A percentile compares a stretch with the other conserved stretches of the same genome.
phyloP scores from a whole-genome alignment of 345 rosid species.

The Eucalyptus polyanthemos region DNA sequence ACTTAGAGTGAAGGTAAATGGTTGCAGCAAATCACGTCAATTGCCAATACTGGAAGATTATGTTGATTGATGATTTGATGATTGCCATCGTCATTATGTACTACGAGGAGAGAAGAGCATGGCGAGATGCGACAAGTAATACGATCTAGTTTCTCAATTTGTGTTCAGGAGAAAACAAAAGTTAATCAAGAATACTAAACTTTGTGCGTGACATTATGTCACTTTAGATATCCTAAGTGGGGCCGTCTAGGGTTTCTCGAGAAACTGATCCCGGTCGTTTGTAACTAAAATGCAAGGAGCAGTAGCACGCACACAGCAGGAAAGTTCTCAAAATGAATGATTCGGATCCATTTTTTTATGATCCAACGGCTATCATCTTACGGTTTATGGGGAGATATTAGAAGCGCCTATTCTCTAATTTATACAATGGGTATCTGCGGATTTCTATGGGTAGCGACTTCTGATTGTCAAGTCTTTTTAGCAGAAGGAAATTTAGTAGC shows the following conservation, averaged over 20 bases:
- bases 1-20: background rate
- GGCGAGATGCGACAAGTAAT: background rate
- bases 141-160: background rate
- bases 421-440: background rate
- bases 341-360: background rate
- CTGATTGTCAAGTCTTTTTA: background rate
- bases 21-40: background rate
- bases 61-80: background rate
- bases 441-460: background rate
- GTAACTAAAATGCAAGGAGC: background rate
- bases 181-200: background rate
- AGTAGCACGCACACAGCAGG: background rate
- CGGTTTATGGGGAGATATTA: background rate
- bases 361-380: background rate
- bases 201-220: background rate
- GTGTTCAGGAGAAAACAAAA: background rate
- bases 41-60: background rate
- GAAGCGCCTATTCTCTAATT: background rate
- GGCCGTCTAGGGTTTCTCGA: background rate
- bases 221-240: background rate
- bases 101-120: background rate
- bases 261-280: background rate
- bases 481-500: background rate
- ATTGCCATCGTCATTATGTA: background rate
- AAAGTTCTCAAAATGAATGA: background rate